Evolutionary conservation across 139 green algal species (phyloP).

Genomic region (Chlamydomonas urium): DNA sequence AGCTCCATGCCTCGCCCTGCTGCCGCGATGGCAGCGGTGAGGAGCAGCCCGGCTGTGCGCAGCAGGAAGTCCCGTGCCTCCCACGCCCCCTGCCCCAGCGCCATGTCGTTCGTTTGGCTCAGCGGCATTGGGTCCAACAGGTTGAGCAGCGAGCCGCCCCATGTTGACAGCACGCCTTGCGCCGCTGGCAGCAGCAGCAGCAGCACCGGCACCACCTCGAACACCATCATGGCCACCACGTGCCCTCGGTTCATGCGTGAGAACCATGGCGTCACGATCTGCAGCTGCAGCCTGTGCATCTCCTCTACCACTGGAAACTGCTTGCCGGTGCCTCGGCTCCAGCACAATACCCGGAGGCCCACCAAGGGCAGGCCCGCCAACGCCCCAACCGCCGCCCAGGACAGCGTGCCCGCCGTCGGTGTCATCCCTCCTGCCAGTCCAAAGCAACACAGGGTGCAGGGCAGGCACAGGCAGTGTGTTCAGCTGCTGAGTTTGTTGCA

Average conservation of each 20-base stretch:
- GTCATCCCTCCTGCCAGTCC: not conserved
- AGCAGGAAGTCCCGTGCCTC: not conserved
- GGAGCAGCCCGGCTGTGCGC: not conserved
- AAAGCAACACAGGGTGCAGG: too few relatives aligned
- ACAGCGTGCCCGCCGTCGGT: not conserved
- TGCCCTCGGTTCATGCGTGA: conserved; percentile 12
- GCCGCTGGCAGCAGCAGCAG: conserved; percentile 36
- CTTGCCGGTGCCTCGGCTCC: conserved; percentile 9
- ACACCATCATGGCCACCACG: conserved; percentile 20
- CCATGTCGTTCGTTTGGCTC: not conserved
- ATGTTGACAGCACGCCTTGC: conserved; percentile 26
- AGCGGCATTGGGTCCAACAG: not conserved
- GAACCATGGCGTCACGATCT: conserved; percentile 26
- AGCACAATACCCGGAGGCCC: conserved; percentile 22
- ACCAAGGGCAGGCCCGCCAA: conserved; percentile 22
- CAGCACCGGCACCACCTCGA: conserved; percentile 32
- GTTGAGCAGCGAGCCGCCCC: not conserved
- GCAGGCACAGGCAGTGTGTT: too few relatives aligned
- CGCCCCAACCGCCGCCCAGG: not conserved
- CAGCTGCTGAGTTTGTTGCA: not conserved
- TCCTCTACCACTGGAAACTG: conserved; percentile 26
- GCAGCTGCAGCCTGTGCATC: conserved; percentile 14
- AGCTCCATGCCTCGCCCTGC: conserved; percentile 30
- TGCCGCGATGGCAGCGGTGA: conserved; percentile 16
- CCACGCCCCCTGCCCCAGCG: not conserved